Evolutionary conservation across 2,329 filamentous ascomycete species (phyloP), one percentile per base, ranked within the genome.

Genomic region (Verticillium longisporum): DNA sequence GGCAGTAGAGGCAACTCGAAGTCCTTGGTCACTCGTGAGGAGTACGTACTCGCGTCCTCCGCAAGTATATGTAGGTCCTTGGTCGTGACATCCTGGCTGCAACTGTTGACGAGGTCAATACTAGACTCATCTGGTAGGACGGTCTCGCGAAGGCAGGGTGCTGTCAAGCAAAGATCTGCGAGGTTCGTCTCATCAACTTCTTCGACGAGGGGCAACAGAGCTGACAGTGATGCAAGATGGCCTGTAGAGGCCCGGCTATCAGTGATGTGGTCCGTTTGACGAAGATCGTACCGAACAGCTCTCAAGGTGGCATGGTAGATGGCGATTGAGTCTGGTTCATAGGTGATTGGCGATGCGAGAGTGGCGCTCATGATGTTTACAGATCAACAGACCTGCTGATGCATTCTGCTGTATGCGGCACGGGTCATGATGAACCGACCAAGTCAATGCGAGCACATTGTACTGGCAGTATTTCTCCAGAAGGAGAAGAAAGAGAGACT

Each of bases 1-100:
- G 45, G 34, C 2, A 64, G 56, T 15, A 37, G 13, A 3, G 63
- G 63, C 14, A 64, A 53, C 14, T 64, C 62, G 1, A 63, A n/a
- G 18, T 59, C 59, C 10, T 53, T 5, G 21, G 18, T 13, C 3
- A 31, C 21, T 11, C 55, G 55, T 21, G 55, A 56, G 11, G n/a
- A n/a, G 18, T 11, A 53, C 15, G 18, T n/a, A n/a, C 26, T 26
- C 1, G 55, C 26, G 6, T 56, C 31, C 11, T 56, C 45, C 21
- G 45, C 45, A 18, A 53, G 45, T 10, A 21, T 26, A 6, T 53
- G 45, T 13, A 53, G 18, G 10, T 53, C 45, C 21, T 61, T 53
- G 14, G 57, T 33, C 0, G 45, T 53, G 3, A 10, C 9, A 9
- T 21, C 6, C 18, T 53, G 45, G 21, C 45, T 53, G 7, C 21